phyloP scores from a whole-genome alignment of 108 stramenopile genomes.

The Discostella pseudostelligera region DNA sequence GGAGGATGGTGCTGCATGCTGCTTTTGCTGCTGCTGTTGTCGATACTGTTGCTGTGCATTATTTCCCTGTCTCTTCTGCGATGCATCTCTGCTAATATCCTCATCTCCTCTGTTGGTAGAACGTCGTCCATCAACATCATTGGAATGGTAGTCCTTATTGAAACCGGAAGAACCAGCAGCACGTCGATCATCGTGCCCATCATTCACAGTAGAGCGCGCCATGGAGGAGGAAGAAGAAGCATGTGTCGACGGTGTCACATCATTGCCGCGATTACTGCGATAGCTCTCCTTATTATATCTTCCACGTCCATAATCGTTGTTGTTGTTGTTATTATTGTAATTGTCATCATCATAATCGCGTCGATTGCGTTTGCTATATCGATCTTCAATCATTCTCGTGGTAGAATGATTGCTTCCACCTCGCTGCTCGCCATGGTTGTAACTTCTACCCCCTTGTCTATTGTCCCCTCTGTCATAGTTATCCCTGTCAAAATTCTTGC shows the following conservation, averaged over 20 bases:
- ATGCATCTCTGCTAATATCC: not conserved
- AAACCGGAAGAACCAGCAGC: too few relatives aligned
- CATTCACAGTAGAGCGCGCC: not conserved
- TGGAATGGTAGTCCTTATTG: too few relatives aligned
- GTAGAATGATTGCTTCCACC: not conserved
- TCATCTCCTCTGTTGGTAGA: slow-evolving; percentile 1
- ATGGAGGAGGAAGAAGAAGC: slow-evolving; percentile 23
- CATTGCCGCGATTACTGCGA: not conserved
- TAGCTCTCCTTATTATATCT: too few relatives aligned
- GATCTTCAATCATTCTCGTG: too few relatives aligned
- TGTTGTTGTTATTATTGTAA: too few relatives aligned
- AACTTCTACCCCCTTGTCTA: slow-evolving; percentile 4
- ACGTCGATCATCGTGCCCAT: not conserved
- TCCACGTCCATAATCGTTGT: too few relatives aligned
- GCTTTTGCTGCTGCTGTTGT: slow-evolving; percentile 19
- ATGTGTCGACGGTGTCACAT: slow-evolving; percentile 45
- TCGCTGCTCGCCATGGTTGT: not conserved
- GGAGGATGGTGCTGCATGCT: slow-evolving; percentile 6
- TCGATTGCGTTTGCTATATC: too few relatives aligned
- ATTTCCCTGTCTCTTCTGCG: not conserved
- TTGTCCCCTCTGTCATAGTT: slow-evolving; percentile 1
- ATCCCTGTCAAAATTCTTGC: not conserved
- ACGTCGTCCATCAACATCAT: slow-evolving; percentile 1
- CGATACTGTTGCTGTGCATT: not conserved
- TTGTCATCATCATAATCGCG: too few relatives aligned